phyloP scores from a whole-genome alignment of 345 rosid species.

The Populus davidiana region DNA sequence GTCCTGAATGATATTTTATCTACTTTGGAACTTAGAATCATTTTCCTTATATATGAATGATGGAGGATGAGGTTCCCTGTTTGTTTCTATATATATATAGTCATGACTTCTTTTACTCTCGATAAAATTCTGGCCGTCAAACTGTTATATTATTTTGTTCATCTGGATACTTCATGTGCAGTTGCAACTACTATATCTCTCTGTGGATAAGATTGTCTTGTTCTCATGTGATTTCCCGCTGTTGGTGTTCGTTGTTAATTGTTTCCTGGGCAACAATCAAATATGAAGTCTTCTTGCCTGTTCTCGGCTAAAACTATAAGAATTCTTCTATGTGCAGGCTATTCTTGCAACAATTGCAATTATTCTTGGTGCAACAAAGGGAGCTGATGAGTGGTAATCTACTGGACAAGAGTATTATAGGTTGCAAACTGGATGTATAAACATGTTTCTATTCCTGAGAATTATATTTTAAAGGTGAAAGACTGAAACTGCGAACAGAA shows the following conservation, averaged over 20 bases:
- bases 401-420: not conserved
- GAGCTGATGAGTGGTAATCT: conserved; percentile 49
- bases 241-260: not conserved
- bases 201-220: not conserved
- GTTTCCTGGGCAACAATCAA: not conserved
- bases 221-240: not conserved
- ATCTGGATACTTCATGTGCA: not conserved
- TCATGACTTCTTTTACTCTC: not conserved
- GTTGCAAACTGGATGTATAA: not conserved
- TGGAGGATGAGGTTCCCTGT: too few species aligned
- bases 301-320: not conserved
- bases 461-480: not conserved
- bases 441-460: not conserved
- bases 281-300: not conserved
- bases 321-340: conserved; percentile 50
- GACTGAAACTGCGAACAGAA: not conserved
- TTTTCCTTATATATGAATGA: not conserved
- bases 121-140: not conserved
- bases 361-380: conserved; percentile 62
- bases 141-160: not conserved
- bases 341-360: conserved; percentile 66
- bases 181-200: not conserved
- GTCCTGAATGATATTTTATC: too few species aligned
- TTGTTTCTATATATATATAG: too few species aligned
- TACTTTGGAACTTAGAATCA: not conserved